Evolutionary conservation across 148 eudicot species (phyloP).

Genomic region (Vaccinium corymbosum): DNA sequence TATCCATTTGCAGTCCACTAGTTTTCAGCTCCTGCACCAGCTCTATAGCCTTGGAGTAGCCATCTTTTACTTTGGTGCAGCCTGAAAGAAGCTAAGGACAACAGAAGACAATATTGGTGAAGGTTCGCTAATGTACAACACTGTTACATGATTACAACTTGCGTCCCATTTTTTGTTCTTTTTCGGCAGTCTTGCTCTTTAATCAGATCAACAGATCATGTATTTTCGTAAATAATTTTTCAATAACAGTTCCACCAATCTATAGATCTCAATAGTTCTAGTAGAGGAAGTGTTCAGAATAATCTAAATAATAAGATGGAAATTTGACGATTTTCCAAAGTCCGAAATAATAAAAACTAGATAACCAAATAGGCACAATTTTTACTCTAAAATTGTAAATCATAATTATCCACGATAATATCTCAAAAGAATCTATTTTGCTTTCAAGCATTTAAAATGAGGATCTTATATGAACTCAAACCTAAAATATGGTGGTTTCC

Average conservation of each 20-base stretch:
- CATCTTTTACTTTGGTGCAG: conserved; percentile 57
- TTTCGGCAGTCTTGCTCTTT: neutral
- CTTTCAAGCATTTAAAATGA: conserved; percentile 1
- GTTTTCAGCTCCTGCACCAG: conserved; percentile 65
- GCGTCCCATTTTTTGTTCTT: neutral
- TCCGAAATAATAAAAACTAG: neutral
- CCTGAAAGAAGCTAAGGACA: conserved; percentile 73
- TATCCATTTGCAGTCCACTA: conserved; percentile 58
- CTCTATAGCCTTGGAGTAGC: conserved; percentile 64
- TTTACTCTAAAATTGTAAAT: neutral
- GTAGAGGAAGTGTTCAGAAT: neutral
- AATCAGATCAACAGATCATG: neutral
- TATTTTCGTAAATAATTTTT: neutral
- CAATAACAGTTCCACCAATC: neutral
- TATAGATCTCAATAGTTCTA: neutral
- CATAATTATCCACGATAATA: neutral
- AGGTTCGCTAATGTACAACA: neutral
- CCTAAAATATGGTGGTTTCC: neutral
- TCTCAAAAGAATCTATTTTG: neutral
- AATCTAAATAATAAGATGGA: neutral
- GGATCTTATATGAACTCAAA: neutral
- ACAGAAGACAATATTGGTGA: conserved; percentile 15
- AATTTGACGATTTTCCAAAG: neutral
- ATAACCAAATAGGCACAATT: neutral
- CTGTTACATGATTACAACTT: neutral